A percentile compares a stretch with the other conserved stretches of the same genome.
These are phyloP conservation scores for Phytophthora niederhauseri DNA, from an alignment of 352 stramenopile species.

Conservation along the genomic window DNA sequence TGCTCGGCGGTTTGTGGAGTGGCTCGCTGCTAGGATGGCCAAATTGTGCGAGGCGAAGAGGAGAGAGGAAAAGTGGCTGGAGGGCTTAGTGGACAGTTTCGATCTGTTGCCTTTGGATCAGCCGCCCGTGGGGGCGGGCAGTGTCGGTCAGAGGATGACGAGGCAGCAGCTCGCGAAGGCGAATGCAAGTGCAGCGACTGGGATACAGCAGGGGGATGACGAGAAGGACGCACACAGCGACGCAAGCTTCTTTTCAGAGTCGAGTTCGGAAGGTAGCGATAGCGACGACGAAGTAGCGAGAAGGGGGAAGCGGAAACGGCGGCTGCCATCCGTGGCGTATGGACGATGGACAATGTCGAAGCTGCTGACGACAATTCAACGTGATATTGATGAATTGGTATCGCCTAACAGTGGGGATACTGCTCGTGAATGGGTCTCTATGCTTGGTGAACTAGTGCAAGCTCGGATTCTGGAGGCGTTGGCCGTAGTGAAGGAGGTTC, in stretches of 20 bases:
- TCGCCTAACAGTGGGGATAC: conserved; percentile 19
- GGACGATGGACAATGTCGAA: conserved; percentile 56
- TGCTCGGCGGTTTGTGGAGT: conserved; percentile 70
- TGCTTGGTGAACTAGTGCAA: conserved; percentile 42
- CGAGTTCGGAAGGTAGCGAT: conserved; percentile 18
- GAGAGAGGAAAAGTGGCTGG: conserved; percentile 63
- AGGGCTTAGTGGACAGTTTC: conserved; percentile 55
- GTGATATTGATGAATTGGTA: conserved; percentile 33
- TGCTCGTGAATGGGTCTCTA: conserved; percentile 31
- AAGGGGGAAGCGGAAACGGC: conserved; percentile 19
- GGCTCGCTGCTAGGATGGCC: conserved; percentile 60
- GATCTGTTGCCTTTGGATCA: conserved; percentile 37
- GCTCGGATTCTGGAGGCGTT: conserved; percentile 28
- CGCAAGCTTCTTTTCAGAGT: conserved; percentile 9
- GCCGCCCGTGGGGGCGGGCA: conserved; percentile 19
- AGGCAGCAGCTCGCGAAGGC: conserved; percentile 21
- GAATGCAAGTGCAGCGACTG: neutral
- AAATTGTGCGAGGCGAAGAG: conserved; percentile 39
- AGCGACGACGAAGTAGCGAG: conserved; percentile 8
- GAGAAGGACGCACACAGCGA: conserved; percentile 11
- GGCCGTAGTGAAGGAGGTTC: conserved; percentile 13
- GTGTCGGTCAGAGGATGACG: conserved; percentile 20
- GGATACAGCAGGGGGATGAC: neutral
- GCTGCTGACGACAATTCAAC: conserved; percentile 44
- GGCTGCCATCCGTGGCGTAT: conserved; percentile 28